phyloP scores from a whole-genome alignment of 768 basidiomycete genomes.

The Lactifluus rugatus region DNA sequence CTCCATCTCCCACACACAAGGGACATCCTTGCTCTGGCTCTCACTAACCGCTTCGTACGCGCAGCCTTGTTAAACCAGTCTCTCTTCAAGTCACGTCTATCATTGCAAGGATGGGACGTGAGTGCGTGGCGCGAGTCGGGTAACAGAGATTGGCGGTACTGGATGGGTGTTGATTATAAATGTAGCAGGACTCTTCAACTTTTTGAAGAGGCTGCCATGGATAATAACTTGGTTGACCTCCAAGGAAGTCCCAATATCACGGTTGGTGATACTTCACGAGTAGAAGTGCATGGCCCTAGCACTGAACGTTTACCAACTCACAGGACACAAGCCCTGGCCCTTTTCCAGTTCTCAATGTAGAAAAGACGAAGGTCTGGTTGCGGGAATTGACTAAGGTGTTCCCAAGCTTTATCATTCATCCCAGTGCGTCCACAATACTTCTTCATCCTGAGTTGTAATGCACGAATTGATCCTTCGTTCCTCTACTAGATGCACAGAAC shows the following conservation, averaged over 20 bases:
- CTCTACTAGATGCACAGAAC: neutral
- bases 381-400: neutral
- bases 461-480: neutral
- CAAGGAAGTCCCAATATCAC: neutral
- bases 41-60: neutral
- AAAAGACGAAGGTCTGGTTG: neutral
- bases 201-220: neutral
- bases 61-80: neutral
- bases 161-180: neutral
- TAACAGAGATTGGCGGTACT: neutral
- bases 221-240: neutral
- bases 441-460: neutral
- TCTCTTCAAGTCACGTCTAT: slow-evolving; percentile 5
- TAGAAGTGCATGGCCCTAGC: too few species aligned
- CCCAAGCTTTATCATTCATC: slow-evolving; percentile 1
- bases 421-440: neutral
- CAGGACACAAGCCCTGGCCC: neutral
- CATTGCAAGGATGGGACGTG: slow-evolving; percentile 1
- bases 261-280: too few species aligned
- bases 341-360: neutral
- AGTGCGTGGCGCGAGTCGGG: neutral
- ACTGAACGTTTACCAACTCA: too few species aligned
- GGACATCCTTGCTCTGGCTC: neutral
- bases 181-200: neutral
- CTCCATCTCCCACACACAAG: slow-evolving; percentile 5